phyloP scores from a whole-genome alignment of 2,329 filamentous ascomycete genomes.

The Diaporthe longicolla region DNA sequence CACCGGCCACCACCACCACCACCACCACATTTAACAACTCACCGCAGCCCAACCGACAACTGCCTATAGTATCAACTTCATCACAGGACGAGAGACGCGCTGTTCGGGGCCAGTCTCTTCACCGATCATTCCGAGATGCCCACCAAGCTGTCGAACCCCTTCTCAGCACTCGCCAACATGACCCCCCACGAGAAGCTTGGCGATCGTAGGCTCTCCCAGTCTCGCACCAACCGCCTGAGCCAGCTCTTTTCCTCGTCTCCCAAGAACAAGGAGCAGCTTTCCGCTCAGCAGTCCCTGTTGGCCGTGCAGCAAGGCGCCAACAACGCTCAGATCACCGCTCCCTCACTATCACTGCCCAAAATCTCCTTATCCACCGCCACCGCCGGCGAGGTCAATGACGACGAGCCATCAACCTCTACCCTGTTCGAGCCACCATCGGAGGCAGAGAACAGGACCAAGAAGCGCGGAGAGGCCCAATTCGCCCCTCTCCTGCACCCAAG shows the following conservation, averaged over 20 bases:
- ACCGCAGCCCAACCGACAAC: too few relatives aligned
- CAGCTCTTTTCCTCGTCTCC: slow-evolving; percentile 87
- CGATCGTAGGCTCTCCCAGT: slow-evolving; percentile 72
- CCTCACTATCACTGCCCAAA: slow-evolving; percentile 85
- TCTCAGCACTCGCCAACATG: slow-evolving; percentile 65
- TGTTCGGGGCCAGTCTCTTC: neutral
- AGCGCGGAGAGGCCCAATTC: slow-evolving; percentile 89
- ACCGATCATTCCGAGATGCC: slow-evolving; percentile 62
- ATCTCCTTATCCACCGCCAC: slow-evolving; percentile 93
- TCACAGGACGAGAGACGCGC: neutral
- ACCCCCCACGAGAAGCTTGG: slow-evolving; percentile 63
- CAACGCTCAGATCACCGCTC: slow-evolving; percentile 76
- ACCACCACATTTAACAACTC: neutral
- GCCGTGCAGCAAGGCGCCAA: slow-evolving; percentile 73
- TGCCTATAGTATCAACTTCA: neutral
- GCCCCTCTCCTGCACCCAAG: slow-evolving; percentile 84
- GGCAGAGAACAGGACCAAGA: slow-evolving; percentile 83
- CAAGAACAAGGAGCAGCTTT: slow-evolving; percentile 78
- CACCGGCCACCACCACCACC: too few relatives aligned
- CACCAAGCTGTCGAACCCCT: slow-evolving; percentile 71
- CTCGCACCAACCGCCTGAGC: slow-evolving; percentile 82
- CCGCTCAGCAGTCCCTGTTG: slow-evolving; percentile 77
- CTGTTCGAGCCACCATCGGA: slow-evolving; percentile 90
- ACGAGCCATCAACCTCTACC: slow-evolving; percentile 77
- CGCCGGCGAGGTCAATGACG: slow-evolving; percentile 79